Conservation (phyloP, 352 stramenopile genomes). For the Phytophthora citricola region DNA sequence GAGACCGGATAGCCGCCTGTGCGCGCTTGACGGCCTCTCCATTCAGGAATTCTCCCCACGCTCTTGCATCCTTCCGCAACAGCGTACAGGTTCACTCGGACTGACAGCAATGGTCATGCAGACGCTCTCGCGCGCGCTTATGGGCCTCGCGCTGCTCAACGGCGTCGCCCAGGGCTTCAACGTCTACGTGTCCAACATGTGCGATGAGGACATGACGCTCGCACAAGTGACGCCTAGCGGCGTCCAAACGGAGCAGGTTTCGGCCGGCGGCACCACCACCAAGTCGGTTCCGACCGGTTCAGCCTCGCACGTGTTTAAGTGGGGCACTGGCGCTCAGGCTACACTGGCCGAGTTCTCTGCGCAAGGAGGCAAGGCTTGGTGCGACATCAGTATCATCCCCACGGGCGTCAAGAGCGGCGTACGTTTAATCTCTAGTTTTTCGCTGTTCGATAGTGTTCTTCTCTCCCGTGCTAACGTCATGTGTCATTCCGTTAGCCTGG, state of each 20-base stretch:
- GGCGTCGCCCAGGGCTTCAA: conserved; percentile 41
- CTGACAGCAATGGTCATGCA: conserved; percentile 41
- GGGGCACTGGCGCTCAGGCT: conserved; percentile 52
- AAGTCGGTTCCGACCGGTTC: conserved; percentile 37
- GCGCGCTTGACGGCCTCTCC: conserved; percentile 5
- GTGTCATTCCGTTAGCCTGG: conserved; percentile 42
- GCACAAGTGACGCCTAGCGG: conserved; percentile 41
- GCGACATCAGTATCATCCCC: conserved; percentile 82
- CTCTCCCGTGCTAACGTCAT: conserved; percentile 26
- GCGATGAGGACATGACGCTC: conserved; percentile 53
- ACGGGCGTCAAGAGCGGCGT: conserved; percentile 67
- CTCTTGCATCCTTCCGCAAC: conserved; percentile 36
- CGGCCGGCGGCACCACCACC: conserved; percentile 40
- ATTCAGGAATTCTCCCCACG: conserved; percentile 47
- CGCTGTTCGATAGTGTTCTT: conserved; percentile 10
- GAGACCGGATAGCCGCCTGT: conserved; percentile 7
- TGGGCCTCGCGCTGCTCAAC: conserved; percentile 41
- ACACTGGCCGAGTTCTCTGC: conserved; percentile 74
- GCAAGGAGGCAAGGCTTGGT: conserved; percentile 60
- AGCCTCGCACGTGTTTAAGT: conserved; percentile 61
- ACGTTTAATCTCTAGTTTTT: conserved; percentile 31
- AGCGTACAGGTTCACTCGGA: conserved; percentile 24
- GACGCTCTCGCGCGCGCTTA: conserved; percentile 34
- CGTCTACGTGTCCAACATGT: conserved; percentile 70
- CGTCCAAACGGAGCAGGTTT: conserved; percentile 35